phyloP scores from a whole-genome alignment of 2,329 filamentous ascomycete species.

The Geoglossum cookeanum region DNA sequence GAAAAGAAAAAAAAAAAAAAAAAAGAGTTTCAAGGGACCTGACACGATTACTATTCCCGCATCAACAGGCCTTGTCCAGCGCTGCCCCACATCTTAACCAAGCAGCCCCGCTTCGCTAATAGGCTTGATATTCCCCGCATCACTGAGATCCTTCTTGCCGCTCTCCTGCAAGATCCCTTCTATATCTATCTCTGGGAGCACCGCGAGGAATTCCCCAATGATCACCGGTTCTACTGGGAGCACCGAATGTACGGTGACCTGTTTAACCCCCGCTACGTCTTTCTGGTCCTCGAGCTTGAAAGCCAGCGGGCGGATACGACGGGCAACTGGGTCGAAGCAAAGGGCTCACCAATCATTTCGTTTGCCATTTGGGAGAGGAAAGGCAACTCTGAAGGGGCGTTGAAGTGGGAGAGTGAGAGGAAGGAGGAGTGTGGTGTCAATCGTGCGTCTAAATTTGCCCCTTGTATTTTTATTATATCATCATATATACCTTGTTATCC shows the following conservation, averaged over 20 bases:
- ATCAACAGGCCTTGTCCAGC: neutral
- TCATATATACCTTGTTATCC: no score
- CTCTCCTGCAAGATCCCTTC: neutral
- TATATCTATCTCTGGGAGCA: neutral
- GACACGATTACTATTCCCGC: no score
- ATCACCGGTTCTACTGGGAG: neutral
- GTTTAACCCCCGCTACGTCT: neutral
- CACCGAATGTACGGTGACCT: neutral
- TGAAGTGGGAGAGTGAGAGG: neutral
- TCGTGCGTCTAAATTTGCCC: no score
- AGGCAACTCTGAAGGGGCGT: neutral
- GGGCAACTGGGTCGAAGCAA: neutral
- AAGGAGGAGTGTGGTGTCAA: neutral
- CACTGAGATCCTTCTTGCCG: neutral
- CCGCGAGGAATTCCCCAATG: neutral
- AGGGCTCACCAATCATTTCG: neutral
- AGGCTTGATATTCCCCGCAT: neutral
- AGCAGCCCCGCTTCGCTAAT: neutral
- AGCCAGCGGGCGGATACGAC: neutral
- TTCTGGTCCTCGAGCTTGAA: neutral
- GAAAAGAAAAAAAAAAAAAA: no score
- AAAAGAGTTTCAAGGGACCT: no score
- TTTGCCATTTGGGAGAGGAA: neutral
- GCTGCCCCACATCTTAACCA: neutral
- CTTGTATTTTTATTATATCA: no score